These are phyloP conservation scores for Aspergillus sojae DNA, from an alignment of 2,329 filamentous ascomycete genomes.

Conservation along the genomic window DNA sequence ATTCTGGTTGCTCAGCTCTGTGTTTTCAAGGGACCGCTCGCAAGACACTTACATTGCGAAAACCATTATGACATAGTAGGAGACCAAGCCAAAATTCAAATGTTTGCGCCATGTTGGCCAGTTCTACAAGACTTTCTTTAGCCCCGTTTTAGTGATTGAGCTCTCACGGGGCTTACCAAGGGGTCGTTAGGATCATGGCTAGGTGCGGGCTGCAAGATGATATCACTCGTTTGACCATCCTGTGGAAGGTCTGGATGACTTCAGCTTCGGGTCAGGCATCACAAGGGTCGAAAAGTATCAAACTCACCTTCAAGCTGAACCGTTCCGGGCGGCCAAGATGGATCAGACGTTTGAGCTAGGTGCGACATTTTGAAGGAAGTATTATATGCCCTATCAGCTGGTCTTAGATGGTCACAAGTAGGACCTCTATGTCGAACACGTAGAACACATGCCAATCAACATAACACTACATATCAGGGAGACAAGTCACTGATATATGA, in stretches of 20 bases:
- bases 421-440: background rate
- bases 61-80: background rate
- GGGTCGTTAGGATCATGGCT: background rate
- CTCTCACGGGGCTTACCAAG: background rate
- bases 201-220: background rate
- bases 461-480: background rate
- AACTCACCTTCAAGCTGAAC: background rate
- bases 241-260: background rate
- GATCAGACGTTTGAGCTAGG: background rate
- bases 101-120: background rate
- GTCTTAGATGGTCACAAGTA: background rate
- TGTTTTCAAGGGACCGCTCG: background rate
- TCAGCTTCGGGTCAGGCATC: background rate
- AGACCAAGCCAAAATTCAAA: background rate
- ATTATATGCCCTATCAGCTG: background rate
- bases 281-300: rapidly evolving
- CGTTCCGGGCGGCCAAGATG: background rate
- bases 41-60: background rate
- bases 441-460: background rate
- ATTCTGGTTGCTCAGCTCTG: background rate
- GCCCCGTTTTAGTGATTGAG: rapidly evolving
- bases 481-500: background rate
- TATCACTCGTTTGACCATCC: background rate
- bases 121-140: background rate
- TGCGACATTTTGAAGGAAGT: background rate